Evolutionary conservation across 106 monocot genomes (phyloP).

Genomic region (Gastrodia elata): DNA sequence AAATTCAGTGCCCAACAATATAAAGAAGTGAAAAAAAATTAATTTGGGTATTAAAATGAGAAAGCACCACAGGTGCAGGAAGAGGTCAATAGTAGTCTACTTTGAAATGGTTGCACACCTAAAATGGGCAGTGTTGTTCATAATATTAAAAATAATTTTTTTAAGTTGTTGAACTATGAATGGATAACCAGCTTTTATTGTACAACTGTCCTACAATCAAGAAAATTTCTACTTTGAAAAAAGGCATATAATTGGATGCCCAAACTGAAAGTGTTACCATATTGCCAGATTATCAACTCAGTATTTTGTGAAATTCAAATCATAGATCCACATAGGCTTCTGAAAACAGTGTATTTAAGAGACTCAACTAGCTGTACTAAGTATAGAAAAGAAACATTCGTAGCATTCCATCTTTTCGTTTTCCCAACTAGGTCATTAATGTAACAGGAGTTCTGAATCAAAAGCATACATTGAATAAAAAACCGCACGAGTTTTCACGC

Average conservation of each 20-base stretch:
- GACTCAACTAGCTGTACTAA: background rate
- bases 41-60: no score
- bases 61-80: no score
- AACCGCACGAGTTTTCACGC: no score
- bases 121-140: background rate
- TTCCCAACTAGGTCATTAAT: background rate
- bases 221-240: background rate
- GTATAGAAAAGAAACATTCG: background rate
- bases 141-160: background rate
- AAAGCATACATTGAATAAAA: no score
- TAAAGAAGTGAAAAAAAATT: no score
- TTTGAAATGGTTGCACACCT: background rate
- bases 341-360: background rate
- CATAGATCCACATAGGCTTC: background rate
- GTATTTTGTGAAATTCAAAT: background rate
- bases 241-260: background rate
- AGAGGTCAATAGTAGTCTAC: no score
- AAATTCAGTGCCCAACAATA: no score
- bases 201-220: background rate
- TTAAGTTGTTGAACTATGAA: background rate
- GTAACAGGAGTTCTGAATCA: background rate
- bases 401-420: background rate
- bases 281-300: background rate
- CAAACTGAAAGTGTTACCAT: background rate
- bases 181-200: background rate